A percentile compares a stretch with the other conserved stretches of the same genome.
Evolutionary conservation across 73 alveolate genomes (phyloP).

Genomic region (Loxodes magnus): DNA sequence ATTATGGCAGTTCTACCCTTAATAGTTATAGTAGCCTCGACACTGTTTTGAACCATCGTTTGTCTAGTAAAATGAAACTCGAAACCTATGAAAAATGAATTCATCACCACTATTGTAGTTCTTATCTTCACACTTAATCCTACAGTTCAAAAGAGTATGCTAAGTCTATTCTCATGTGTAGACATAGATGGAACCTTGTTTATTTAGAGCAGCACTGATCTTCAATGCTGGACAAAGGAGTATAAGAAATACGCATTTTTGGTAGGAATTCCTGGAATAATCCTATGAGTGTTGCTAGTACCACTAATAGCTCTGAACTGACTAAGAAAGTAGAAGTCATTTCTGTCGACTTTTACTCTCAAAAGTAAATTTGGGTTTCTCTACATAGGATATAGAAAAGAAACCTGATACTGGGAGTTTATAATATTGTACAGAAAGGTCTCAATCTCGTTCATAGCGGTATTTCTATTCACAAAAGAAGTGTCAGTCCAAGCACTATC

Average conservation of each 20-base stretch:
- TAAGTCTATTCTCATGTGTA: slow-evolving; percentile 33
- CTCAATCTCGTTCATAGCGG: slow-evolving; percentile 21
- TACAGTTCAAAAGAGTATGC: slow-evolving; percentile 28
- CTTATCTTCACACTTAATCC: slow-evolving; percentile 44
- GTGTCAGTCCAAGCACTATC: not conserved
- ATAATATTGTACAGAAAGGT: slow-evolving; percentile 42
- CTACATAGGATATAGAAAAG: slow-evolving; percentile 38
- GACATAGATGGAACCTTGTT: slow-evolving; percentile 28
- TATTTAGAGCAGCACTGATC: slow-evolving; percentile 20
- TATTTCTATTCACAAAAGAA: slow-evolving; percentile 1
- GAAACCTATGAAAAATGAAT: slow-evolving; percentile 14
- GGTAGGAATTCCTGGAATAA: slow-evolving; percentile 37
- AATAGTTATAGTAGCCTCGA: slow-evolving; percentile 11
- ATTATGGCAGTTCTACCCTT: slow-evolving; percentile 29
- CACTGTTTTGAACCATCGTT: slow-evolving; percentile 15
- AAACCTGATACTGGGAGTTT: slow-evolving; percentile 42
- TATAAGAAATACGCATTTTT: slow-evolving; percentile 1
- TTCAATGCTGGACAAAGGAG: slow-evolving; percentile 18
- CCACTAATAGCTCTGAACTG: not conserved
- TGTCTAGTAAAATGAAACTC: slow-evolving; percentile 11
- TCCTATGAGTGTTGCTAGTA: slow-evolving; percentile 8
- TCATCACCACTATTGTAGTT: slow-evolving; percentile 30
- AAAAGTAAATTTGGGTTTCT: slow-evolving; percentile 45
- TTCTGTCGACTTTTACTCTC: slow-evolving; percentile 2
- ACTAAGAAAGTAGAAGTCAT: not conserved